phyloP scores from a whole-genome alignment of 371 early-diverging fungal species.

The Rhizomucor pusillus region DNA sequence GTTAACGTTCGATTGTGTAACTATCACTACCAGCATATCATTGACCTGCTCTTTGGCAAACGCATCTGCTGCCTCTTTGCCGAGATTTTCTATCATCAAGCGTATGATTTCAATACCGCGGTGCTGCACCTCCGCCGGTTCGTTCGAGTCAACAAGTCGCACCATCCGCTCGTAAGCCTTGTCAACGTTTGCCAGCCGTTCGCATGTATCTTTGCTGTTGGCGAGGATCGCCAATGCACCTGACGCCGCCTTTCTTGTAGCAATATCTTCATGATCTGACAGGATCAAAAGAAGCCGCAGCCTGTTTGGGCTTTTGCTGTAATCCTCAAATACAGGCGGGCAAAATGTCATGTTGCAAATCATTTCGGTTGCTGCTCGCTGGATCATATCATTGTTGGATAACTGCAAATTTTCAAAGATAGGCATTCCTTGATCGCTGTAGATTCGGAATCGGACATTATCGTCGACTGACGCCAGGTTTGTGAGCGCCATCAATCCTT shows the following conservation, averaged over 20 bases:
- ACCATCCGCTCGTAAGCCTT: conserved; percentile 50
- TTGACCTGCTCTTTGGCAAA: conserved; percentile 33
- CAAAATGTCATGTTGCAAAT: conserved; percentile 92
- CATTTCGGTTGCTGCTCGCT: conserved; percentile 92
- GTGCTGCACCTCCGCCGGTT: conserved; percentile 45
- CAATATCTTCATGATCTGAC: conserved; percentile 81
- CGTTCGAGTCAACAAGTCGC: conserved; percentile 37
- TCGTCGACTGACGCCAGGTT: conserved; percentile 77
- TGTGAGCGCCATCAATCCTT: conserved; percentile 90
- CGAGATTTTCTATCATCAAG: conserved; percentile 36
- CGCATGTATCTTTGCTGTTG: conserved; percentile 51
- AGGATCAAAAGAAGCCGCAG: conserved; percentile 82
- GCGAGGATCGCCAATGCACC: conserved; percentile 88
- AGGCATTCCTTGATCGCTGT: conserved; percentile 58
- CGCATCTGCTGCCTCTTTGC: conserved; percentile 22
- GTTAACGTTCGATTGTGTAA: conserved; percentile 43
- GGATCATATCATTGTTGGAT: conserved; percentile 76
- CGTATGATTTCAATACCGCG: conserved; percentile 55
- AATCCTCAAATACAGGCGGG: conserved; percentile 75
- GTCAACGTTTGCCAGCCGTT: conserved; percentile 52
- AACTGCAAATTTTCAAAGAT: conserved; percentile 78
- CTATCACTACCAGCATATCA: conserved; percentile 33
- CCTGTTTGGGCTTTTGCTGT: conserved; percentile 52
- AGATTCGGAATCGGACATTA: conserved; percentile 43
- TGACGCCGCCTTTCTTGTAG: conserved; percentile 82